Percentiles rank a stretch among this genome's conserved stretches.
phyloP scores from a whole-genome alignment of 345 rosid genomes.

The Boechera stricta region DNA sequence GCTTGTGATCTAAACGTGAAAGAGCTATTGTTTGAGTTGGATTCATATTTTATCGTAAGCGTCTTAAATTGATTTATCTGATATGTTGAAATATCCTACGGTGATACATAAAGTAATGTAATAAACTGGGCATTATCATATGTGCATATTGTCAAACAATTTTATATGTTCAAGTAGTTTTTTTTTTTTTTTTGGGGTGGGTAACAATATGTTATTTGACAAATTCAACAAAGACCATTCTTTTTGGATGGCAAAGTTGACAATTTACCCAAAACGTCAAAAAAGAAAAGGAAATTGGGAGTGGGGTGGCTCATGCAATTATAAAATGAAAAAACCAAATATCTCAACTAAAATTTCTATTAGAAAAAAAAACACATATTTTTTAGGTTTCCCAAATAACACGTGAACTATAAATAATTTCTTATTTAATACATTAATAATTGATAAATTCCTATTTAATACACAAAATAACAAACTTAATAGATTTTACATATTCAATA shows the following conservation, averaged over 20 bases:
- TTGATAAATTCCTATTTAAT: too few species aligned
- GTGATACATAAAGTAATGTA: neutral
- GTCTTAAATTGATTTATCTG: too few species aligned
- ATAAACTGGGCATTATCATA: neutral
- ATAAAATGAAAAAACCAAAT: neutral
- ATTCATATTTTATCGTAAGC: too few species aligned
- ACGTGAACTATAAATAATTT: too few species aligned
- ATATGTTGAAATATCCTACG: too few species aligned
- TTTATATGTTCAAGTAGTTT: neutral
- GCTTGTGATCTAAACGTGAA: neutral
- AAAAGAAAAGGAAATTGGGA: neutral
- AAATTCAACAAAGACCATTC: slow-evolving; percentile 26
- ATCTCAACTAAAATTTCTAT: too few species aligned
- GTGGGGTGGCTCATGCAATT: slow-evolving; percentile 10
- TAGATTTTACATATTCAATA: too few species aligned
- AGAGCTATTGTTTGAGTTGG: too few species aligned
- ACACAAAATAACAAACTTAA: too few species aligned
- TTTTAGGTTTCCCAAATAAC: too few species aligned
- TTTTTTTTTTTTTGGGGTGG: neutral
- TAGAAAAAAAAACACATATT: too few species aligned
- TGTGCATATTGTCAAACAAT: neutral
- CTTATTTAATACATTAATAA: too few species aligned
- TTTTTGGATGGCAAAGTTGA: slow-evolving; percentile 13
- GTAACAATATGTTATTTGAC: neutral
- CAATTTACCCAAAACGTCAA: slow-evolving; percentile 28